Percentiles rank a stretch among this genome's conserved stretches.
These are phyloP conservation scores for Flagelloscypha sp. DNA, from an alignment of 768 basidiomycete species.

Conservation along the genomic window DNA sequence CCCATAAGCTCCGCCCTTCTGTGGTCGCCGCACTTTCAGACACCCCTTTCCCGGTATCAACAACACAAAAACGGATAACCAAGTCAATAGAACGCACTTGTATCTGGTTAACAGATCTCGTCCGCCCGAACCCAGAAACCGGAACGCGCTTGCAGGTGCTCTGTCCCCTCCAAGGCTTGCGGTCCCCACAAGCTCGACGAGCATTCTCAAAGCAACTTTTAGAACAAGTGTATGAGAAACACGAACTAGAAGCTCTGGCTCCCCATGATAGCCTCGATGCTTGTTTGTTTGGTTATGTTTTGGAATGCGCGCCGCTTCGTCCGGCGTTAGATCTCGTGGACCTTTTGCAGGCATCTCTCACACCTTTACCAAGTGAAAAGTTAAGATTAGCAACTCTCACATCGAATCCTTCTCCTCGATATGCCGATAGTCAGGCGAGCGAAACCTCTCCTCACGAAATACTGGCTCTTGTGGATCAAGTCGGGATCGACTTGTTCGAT, in stretches of 20 bases:
- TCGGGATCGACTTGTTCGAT: slow-evolving; percentile 75
- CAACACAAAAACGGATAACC: slow-evolving; percentile 70
- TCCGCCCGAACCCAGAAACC: slow-evolving; percentile 24
- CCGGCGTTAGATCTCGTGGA: slow-evolving; percentile 19
- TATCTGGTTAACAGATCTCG: slow-evolving; percentile 53
- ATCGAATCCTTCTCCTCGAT: no score
- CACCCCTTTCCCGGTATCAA: slow-evolving; percentile 51
- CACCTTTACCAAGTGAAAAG: slow-evolving; percentile 43
- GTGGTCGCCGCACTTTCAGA: slow-evolving; percentile 66
- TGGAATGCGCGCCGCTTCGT: slow-evolving; percentile 54
- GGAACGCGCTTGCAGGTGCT: slow-evolving; percentile 38
- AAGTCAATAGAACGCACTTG: slow-evolving; percentile 68
- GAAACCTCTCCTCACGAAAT: slow-evolving; percentile 66
- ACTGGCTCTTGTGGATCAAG: slow-evolving; percentile 49
- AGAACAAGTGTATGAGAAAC: slow-evolving; percentile 46
- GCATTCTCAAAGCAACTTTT: slow-evolving; percentile 53
- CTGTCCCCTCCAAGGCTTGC: slow-evolving; percentile 62
- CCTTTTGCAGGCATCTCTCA: slow-evolving; percentile 55
- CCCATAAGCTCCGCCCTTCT: background rate
- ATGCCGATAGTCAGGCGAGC: slow-evolving; percentile 15
- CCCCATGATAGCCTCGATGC: slow-evolving; percentile 56
- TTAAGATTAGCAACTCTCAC: slow-evolving; percentile 57
- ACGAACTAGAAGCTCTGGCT: slow-evolving; percentile 44
- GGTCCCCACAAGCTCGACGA: slow-evolving; percentile 45
- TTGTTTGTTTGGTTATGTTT: slow-evolving; percentile 58